phyloP scores from a whole-genome alignment of 345 rosid genomes.

The Euphorbia tirucalli region DNA sequence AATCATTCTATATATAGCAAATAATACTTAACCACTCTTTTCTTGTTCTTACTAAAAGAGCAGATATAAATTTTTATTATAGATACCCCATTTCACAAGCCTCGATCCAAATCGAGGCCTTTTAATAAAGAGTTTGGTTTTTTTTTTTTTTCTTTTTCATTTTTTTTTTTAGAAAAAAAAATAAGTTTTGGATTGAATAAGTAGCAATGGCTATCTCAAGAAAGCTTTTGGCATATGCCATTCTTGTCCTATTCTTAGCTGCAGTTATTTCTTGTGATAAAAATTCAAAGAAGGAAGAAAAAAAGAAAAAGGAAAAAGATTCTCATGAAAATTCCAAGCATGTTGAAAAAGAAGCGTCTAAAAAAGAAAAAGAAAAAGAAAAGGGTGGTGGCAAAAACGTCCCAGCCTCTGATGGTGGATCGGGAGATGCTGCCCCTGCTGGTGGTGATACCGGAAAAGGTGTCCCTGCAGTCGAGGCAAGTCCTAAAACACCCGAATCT shows the following conservation, averaged over 20 bases:
- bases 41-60: no score
- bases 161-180: not conserved
- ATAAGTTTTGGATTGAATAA: conserved; percentile 4
- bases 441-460: not conserved
- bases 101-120: no score
- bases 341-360: no score
- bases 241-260: conserved; percentile 15
- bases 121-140: no score
- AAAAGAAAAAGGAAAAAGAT: not conserved
- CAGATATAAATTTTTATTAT: no score
- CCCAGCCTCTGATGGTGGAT: not conserved
- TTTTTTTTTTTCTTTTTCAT: not conserved
- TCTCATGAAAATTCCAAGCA: not conserved
- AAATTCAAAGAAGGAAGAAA: not conserved
- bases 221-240: conserved; percentile 12
- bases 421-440: not conserved
- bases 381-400: not conserved
- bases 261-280: conserved; percentile 3
- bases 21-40: no score
- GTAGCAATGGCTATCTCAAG: conserved; percentile 11
- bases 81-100: no score
- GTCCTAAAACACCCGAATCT: not conserved
- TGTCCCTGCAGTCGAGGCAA: not conserved
- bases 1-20: no score
- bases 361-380: not conserved